Percentiles rank a stretch among this genome's conserved stretches.
phyloP scores from a whole-genome alignment of 805 yeast genomes.

The Diddensiella santjacobensis region DNA sequence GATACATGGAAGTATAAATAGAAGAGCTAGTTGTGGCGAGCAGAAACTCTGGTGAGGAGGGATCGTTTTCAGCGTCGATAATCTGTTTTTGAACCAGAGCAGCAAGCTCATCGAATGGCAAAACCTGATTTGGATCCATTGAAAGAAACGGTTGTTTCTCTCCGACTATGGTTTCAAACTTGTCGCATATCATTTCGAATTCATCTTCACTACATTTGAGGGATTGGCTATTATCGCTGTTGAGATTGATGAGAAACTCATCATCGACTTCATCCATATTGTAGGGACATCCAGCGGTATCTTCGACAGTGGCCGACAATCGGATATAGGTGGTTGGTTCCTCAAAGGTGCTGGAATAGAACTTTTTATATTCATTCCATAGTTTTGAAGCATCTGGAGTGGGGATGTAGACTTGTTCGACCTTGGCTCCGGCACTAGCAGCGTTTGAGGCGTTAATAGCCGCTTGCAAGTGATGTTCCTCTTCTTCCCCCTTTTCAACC shows the following conservation, averaged over 20 bases:
- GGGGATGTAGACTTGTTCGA: constrained; percentile 74
- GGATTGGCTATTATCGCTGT: constrained; percentile 33
- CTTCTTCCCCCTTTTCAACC: constrained; percentile 96
- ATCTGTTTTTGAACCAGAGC: constrained; percentile 38
- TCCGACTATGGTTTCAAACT: constrained; percentile 67
- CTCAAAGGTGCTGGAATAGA: constrained; percentile 60
- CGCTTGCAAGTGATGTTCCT: constrained; percentile 90
- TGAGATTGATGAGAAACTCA: constrained; percentile 49
- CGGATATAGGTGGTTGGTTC: constrained; percentile 80
- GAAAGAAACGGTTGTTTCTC: constrained; percentile 85
- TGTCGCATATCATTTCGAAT: constrained; percentile 72
- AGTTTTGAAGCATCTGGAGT: constrained; percentile 89
- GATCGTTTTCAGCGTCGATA: constrained; percentile 54
- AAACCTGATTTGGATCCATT: constrained; percentile 76
- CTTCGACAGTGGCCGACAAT: constrained; percentile 94
- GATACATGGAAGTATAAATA: constrained; percentile 32
- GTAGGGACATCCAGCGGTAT: constrained; percentile 79
- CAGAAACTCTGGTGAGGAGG: constrained; percentile 35
- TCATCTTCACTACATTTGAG: constrained; percentile 66
- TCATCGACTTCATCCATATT: constrained; percentile 90
- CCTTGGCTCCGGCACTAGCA: constrained; percentile 46
- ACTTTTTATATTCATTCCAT: constrained; percentile 73
- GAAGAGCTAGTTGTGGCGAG: constrained; percentile 29
- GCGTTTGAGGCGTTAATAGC: constrained; percentile 79
- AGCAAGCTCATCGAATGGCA: constrained; percentile 66